phyloP scores from a whole-genome alignment of 1,139 yeast species.

The Spathaspora sp. region DNA sequence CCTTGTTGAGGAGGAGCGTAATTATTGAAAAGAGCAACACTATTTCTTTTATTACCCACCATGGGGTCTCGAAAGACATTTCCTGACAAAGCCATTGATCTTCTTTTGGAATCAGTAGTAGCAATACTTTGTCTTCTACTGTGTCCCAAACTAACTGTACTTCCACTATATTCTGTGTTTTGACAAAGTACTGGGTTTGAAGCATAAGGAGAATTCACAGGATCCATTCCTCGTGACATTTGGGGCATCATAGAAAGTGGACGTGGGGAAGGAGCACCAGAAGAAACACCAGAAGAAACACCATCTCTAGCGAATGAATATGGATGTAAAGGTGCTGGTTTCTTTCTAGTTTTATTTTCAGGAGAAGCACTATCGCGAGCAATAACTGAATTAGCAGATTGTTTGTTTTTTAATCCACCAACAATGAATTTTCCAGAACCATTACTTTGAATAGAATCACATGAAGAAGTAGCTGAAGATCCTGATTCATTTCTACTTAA shows the following conservation, averaged over 20 bases:
- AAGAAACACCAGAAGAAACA: neutral
- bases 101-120: slow-evolving; percentile 20
- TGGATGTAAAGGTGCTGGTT: neutral
- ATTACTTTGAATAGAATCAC: slow-evolving; percentile 39
- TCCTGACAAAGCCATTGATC: slow-evolving; percentile 17
- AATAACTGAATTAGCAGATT: slow-evolving; percentile 5
- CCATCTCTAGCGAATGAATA: neutral
- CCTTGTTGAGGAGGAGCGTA: slow-evolving; percentile 3
- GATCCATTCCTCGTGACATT: slow-evolving; percentile 5
- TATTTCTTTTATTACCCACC: slow-evolving; percentile 9
- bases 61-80: neutral
- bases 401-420: slow-evolving; percentile 21
- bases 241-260: slow-evolving; percentile 5
- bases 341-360: slow-evolving; percentile 1
- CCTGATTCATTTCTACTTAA: slow-evolving; percentile 19
- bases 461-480: slow-evolving; percentile 25
- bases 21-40: slow-evolving; percentile 9
- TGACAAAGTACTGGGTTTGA: slow-evolving; percentile 23
- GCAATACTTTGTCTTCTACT: slow-evolving; percentile 23
- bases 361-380: slow-evolving; percentile 4
- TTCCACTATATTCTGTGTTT: slow-evolving; percentile 19
- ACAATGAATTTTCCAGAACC: slow-evolving; percentile 36
- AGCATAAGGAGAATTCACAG: slow-evolving; percentile 7
- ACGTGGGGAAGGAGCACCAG: slow-evolving; percentile 3
- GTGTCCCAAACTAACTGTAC: slow-evolving; percentile 6